Percentiles rank a stretch among this genome's conserved stretches.
Evolutionary conservation across 495 filamentous ascomycete genomes (phyloP).

Genomic region (Penicillium coprophilum): DNA sequence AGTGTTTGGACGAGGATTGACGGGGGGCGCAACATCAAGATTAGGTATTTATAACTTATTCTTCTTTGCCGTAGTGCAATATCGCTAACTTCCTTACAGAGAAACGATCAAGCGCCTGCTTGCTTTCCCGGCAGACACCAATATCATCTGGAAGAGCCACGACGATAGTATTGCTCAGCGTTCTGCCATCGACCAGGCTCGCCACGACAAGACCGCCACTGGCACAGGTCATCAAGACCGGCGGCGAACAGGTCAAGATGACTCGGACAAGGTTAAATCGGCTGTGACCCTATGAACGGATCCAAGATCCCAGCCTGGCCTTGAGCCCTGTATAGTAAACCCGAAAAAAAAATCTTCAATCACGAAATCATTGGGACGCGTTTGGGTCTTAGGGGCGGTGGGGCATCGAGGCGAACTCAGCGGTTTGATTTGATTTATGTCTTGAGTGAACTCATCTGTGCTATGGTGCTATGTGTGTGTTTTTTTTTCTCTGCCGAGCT

Average conservation of each 20-base stretch:
- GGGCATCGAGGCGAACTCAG: conserved; percentile 48
- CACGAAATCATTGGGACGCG: conserved; percentile 44
- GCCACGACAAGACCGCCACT: conserved; percentile 66
- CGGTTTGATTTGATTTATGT: conserved; percentile 43
- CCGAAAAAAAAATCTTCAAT: conserved; percentile 34
- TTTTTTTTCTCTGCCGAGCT: conserved; percentile 22
- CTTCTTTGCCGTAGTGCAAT: not conserved
- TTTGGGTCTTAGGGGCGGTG: conserved; percentile 41
- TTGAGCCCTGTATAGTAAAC: conserved; percentile 51
- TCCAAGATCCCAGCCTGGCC: conserved; percentile 28
- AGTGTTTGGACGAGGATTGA: conserved; percentile 96
- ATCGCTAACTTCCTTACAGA: conserved; percentile 43
- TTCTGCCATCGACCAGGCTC: conserved; percentile 76
- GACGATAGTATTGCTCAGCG: conserved; percentile 79
- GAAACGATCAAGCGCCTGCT: conserved; percentile 92
- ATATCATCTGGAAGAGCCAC: conserved; percentile 91
- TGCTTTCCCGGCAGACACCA: conserved; percentile 80
- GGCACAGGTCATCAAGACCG: conserved; percentile 34
- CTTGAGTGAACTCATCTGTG: conserved; percentile 27
- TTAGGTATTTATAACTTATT: conserved; percentile 62
- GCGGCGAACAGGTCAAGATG: conserved; percentile 48
- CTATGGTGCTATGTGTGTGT: conserved; percentile 15
- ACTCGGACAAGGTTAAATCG: conserved; percentile 49
- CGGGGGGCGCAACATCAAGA: conserved; percentile 92
- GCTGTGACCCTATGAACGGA: conserved; percentile 31